A percentile compares a stretch with the other conserved stretches of the same genome.
Conservation (phyloP, 2,329 filamentous ascomycete genomes). For the Chaetomiaceae sp. region DNA sequence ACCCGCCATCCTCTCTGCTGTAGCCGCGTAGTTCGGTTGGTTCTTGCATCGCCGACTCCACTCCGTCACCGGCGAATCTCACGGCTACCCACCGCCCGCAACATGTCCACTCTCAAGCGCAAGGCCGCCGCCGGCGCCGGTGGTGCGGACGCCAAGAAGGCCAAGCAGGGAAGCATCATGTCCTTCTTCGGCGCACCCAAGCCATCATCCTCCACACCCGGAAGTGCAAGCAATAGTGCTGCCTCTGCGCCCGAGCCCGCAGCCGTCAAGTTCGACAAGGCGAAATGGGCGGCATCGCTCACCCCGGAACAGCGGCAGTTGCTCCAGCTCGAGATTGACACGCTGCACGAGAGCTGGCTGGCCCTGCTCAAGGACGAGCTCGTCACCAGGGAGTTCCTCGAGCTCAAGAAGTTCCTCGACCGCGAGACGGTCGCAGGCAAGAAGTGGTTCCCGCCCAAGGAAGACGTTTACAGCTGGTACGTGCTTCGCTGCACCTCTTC, state of each 20-base stretch:
- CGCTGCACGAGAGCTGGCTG: slow-evolving; percentile 87
- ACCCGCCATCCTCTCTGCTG: neutral
- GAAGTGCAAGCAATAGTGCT: slow-evolving; percentile 11
- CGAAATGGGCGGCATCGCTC: slow-evolving; percentile 78
- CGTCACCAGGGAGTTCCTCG: slow-evolving; percentile 71
- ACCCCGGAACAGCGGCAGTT: slow-evolving; percentile 77
- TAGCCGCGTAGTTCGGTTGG: neutral
- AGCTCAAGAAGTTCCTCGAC: slow-evolving; percentile 82
- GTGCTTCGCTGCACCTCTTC: slow-evolving; percentile 24
- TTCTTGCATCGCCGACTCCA: slow-evolving; percentile 9
- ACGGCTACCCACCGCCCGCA: slow-evolving; percentile 13
- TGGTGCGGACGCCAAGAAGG: slow-evolving; percentile 58
- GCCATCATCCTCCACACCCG: slow-evolving; percentile 29
- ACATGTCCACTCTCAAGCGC: slow-evolving; percentile 60
- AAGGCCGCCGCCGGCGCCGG: slow-evolving; percentile 52
- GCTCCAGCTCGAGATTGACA: slow-evolving; percentile 85
- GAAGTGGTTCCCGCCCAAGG: slow-evolving; percentile 79
- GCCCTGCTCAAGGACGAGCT: slow-evolving; percentile 84
- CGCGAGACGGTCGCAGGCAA: slow-evolving; percentile 68
- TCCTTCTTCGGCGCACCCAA: slow-evolving; percentile 82
- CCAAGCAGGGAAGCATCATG: slow-evolving; percentile 71
- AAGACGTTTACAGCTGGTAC: slow-evolving; percentile 94
- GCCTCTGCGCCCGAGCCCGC: slow-evolving; percentile 30
- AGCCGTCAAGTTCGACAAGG: slow-evolving; percentile 71
- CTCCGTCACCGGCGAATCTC: neutral